phyloP scores from a whole-genome alignment of 1,139 yeast species.

The Magnusiomyces ingens region DNA sequence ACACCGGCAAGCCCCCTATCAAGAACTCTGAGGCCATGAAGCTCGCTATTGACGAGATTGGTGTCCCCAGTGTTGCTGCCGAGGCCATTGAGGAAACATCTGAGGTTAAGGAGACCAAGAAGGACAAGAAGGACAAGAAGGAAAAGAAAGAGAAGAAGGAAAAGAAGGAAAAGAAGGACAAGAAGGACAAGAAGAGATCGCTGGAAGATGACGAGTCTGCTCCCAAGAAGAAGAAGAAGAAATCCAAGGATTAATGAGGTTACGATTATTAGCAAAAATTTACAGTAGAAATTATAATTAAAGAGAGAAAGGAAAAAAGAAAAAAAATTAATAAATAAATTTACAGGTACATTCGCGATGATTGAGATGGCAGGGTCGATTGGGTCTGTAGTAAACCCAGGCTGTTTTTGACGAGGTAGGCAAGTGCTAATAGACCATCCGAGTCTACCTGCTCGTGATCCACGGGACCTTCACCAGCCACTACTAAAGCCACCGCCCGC shows the following conservation, averaged over 20 bases:
- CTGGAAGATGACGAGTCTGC: slow-evolving; percentile 41
- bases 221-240: slow-evolving; percentile 45
- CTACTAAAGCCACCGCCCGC: slow-evolving; percentile 22
- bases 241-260: slow-evolving; percentile 26
- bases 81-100: slow-evolving; percentile 46
- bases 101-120: slow-evolving; percentile 21
- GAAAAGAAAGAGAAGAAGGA: slow-evolving; percentile 34
- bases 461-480: slow-evolving; percentile 29
- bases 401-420: not conserved
- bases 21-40: slow-evolving; percentile 92
- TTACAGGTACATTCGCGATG: not conserved
- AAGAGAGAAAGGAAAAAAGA: not conserved
- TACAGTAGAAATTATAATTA: not conserved
- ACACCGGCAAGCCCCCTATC: slow-evolving; percentile 94
- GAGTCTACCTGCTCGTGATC: slow-evolving; percentile 26
- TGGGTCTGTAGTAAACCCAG: not conserved
- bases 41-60: slow-evolving; percentile 70
- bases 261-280: not conserved
- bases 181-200: slow-evolving; percentile 36
- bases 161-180: slow-evolving; percentile 27
- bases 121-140: slow-evolving; percentile 30
- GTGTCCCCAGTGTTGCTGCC: slow-evolving; percentile 41
- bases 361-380: not conserved
- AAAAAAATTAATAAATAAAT: not conserved
- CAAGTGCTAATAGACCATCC: slow-evolving; percentile 13